phyloP scores from a whole-genome alignment of 1,139 yeast species.

The Yamadazyma epiphylla region DNA sequence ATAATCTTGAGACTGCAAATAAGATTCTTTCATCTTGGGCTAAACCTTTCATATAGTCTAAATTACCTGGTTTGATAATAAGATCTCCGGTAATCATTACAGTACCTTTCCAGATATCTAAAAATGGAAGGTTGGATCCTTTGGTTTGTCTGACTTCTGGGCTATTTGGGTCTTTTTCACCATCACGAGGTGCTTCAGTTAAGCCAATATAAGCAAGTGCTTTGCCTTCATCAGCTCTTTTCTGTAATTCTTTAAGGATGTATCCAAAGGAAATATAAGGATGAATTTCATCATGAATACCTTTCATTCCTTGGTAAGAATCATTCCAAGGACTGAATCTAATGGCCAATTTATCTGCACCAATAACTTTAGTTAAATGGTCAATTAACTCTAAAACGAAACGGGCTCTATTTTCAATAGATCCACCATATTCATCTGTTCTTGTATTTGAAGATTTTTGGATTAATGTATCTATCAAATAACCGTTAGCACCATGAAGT shows the following conservation, averaged over 20 bases:
- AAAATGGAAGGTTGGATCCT: constrained; percentile 28
- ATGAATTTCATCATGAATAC: constrained; percentile 29
- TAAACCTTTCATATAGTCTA: constrained; percentile 19
- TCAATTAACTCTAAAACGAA: constrained; percentile 20
- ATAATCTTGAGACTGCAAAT: constrained; percentile 46
- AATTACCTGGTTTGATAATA: constrained; percentile 12
- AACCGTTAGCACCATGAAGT: constrained; percentile 71
- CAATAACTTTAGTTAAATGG: constrained; percentile 22
- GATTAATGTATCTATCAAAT: constrained; percentile 58
- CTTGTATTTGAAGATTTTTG: constrained; percentile 45
- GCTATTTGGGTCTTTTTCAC: constrained; percentile 20
- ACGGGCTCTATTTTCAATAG: constrained; percentile 60
- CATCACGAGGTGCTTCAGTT: constrained; percentile 38
- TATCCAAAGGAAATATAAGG: constrained; percentile 34
- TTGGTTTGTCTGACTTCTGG: constrained; percentile 8
- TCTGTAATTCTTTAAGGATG: constrained; percentile 29
- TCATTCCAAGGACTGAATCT: constrained; percentile 60
- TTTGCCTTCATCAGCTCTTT: constrained; percentile 32
- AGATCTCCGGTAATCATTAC: constrained; percentile 46
- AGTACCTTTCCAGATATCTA: constrained; percentile 46
- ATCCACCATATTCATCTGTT: constrained; percentile 61
- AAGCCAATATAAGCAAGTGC: constrained; percentile 47
- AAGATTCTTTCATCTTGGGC: constrained; percentile 35
- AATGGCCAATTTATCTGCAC: constrained; percentile 49
- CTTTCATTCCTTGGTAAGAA: constrained; percentile 30